Base-by-base conservation (phyloP, 352 stramenopile genomes). In the Pythium rhizo-oryzae region DNA sequence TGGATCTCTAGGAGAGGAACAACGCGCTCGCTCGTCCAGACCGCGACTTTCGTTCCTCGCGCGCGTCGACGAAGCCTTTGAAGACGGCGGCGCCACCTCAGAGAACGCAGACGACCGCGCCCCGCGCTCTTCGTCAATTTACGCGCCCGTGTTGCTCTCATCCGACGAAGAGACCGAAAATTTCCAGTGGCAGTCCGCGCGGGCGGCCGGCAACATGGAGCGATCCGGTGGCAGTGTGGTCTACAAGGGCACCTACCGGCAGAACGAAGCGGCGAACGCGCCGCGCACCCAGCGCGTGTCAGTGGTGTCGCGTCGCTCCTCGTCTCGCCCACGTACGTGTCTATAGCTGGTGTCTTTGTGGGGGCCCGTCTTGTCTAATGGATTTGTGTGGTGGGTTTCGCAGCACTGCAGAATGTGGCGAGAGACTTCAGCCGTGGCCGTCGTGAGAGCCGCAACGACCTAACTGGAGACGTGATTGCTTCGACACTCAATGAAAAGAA, bases 121-220 rank as follows among this genome's bases (percentile, higher is more conserved):
- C 7, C 21, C 35, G 12, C 47, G 12, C 43, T 62, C 25, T 47
- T 23, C 18, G 3, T 46, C 37, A 4, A 15, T n/a, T 19, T 12
- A 18, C 4, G 35, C 41, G 0, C 13, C 21, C 9, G 51, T 5
- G 51, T 21, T 43, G 7, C 50, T 61, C 23, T 59, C 49, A 2
- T 64, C 49, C 6, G 56, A 65, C 41, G 65, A 71, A 33, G 65
- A 71, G 41, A 43, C 43, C 30, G 65, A 71, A 21, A 71, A 71
- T 18, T 6, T 35, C 21, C 18, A 64, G 39, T 25, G 43, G 3
- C 57, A 63, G 24, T 55, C 25, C 28, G 28, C 28, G 41, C 41
- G 41, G 0, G 41, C 30, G 4, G 12, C 6, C 16, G 52, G 28
- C 7, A 18, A 11, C 19, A 35, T 15, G 39, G 13, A 35, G 28